Base-by-base conservation (phyloP, 2,329 filamentous ascomycete genomes). In the Tolypocladium amazonense region DNA sequence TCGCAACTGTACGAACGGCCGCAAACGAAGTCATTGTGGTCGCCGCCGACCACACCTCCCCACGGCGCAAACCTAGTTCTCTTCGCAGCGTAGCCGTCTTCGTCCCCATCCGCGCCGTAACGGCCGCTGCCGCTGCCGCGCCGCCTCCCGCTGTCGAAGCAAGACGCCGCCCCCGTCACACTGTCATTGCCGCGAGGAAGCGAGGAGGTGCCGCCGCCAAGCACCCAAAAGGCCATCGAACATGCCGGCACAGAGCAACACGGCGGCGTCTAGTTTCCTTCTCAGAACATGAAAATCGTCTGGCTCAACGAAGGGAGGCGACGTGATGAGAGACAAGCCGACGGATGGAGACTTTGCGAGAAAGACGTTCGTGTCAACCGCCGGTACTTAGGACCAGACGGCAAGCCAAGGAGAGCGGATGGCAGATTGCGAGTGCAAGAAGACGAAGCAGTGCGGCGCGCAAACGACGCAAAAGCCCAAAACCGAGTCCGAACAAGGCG, bases 171-270 rank as follows among this genome's bases (percentile, higher is more conserved):
- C 27, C 20, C 15, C 47, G 23, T 35, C 50, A 20, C 50, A 23
- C n/a, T 18, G 30, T 14, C 50, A 53, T 53, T 20, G 30, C 20
- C 15, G 30, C 65, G 65, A 65, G 53, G 59, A 58, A 66, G 67
- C 63, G 68, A 64, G 63, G 64, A 65, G 66, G 64, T n/a, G 67
- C 62, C 70, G n/a, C n/a, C 64, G 68, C 71, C 69, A 64, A 70
- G 71, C 62, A 74, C 71, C 75, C 70, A 75, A 68, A 70, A 76
- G 67, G 68, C 71, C 72, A 73, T 76, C 65, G 72, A 70, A 70
- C 73, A 75, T 71, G 68, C 71, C 60, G 53, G 30, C 33, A 25
- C 41, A 5, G 18, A 8, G 27, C 30, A 30, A 23, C 30, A 37
- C 57, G 53, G 43, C 23, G 45, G 39, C 52, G 43, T 20, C 20